These are phyloP conservation scores for Neobulgaria alba DNA, from an alignment of 2,329 filamentous ascomycete species.

Conservation along the genomic window DNA sequence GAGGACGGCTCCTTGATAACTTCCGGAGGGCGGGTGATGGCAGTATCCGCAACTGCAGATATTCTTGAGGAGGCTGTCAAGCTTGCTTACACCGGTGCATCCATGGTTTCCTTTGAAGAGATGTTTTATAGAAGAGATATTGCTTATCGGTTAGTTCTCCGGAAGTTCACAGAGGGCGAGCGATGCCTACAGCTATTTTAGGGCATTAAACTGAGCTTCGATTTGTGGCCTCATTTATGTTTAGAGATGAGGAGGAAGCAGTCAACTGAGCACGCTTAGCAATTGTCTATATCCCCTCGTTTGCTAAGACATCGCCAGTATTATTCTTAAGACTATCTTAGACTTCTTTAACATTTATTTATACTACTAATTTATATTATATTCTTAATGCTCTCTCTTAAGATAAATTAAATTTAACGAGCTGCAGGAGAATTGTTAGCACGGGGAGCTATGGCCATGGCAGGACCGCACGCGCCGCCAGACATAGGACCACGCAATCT, in stretches of 20 bases:
- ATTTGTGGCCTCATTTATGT: background rate
- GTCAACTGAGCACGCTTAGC: too few species aligned
- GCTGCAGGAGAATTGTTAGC: too few species aligned
- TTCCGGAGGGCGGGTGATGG: slow-evolving; percentile 1
- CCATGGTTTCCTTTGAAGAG: background rate
- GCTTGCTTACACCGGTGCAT: background rate
- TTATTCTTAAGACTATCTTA: too few species aligned
- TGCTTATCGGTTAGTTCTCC: background rate
- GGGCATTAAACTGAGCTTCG: background rate
- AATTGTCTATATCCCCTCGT: too few species aligned
- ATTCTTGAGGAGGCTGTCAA: slow-evolving; percentile 2
- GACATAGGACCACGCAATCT: too few species aligned
- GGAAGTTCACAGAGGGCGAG: background rate
- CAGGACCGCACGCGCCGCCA: too few species aligned
- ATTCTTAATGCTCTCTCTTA: too few species aligned
- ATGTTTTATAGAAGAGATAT: slow-evolving; percentile 1
- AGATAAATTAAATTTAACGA: too few species aligned
- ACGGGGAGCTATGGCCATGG: too few species aligned
- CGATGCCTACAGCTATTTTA: background rate
- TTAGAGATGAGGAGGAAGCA: background rate
- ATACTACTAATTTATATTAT: too few species aligned
- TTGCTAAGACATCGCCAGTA: too few species aligned
- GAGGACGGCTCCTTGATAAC: background rate
- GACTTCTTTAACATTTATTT: too few species aligned
- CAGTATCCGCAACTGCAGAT: slow-evolving; percentile 2